phyloP scores from a whole-genome alignment of 768 basidiomycete species.

The Mycena venus region DNA sequence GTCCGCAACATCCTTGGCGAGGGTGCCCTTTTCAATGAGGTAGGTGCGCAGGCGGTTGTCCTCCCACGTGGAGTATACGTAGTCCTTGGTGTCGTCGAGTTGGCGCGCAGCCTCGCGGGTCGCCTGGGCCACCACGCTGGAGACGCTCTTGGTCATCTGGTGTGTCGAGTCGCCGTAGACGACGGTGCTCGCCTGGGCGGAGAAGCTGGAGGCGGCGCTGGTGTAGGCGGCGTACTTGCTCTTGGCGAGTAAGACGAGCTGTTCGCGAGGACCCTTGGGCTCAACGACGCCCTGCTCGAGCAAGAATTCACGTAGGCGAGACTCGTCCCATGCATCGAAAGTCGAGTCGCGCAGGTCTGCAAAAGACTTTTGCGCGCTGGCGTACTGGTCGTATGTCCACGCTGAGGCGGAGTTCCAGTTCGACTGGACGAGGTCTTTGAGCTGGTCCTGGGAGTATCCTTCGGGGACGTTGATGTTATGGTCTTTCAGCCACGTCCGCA shows the following conservation, averaged over 20 bases:
- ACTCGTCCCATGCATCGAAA: slow-evolving; percentile 90
- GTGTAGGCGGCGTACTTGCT: slow-evolving; percentile 73
- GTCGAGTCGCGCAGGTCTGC: slow-evolving; percentile 68
- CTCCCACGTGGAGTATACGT: slow-evolving; percentile 91
- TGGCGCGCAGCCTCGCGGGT: slow-evolving; percentile 62
- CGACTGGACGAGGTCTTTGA: slow-evolving; percentile 63
- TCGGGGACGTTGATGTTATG: slow-evolving; percentile 73
- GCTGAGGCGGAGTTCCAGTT: slow-evolving; percentile 69
- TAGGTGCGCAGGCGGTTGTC: slow-evolving; percentile 80
- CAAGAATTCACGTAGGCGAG: slow-evolving; percentile 83
- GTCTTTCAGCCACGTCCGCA: slow-evolving; percentile 77
- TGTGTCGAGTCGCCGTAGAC: slow-evolving; percentile 60
- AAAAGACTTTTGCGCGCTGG: slow-evolving; percentile 73
- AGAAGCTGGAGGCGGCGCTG: slow-evolving; percentile 69
- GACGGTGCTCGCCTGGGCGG: slow-evolving; percentile 64
- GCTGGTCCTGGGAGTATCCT: slow-evolving; percentile 55
- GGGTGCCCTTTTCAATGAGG: slow-evolving; percentile 80
- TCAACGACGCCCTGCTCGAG: slow-evolving; percentile 89
- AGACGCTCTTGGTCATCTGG: slow-evolving; percentile 54
- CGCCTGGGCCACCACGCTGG: slow-evolving; percentile 63
- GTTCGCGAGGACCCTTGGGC: slow-evolving; percentile 83
- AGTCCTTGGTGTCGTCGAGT: slow-evolving; percentile 85
- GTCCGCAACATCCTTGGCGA: slow-evolving; percentile 66
- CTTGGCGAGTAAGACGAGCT: slow-evolving; percentile 84
- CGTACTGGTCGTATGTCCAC: slow-evolving; percentile 77